Conservation (phyloP, 208 protist genomes). For the Angomonas ambiguus region DNA sequence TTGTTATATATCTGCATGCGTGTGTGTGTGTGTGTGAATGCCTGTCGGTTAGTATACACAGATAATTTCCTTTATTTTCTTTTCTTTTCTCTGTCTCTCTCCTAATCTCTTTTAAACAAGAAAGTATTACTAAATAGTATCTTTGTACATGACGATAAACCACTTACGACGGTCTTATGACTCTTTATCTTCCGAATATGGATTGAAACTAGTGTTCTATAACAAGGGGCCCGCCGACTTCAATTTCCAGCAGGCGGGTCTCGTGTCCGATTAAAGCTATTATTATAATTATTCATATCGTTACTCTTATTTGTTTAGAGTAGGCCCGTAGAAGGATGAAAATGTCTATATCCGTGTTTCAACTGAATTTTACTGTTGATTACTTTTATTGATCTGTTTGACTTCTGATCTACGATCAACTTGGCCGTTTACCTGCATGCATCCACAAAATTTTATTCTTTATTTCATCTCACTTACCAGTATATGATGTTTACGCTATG, state of each 20-base stretch:
- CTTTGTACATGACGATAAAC: constrained; percentile 7
- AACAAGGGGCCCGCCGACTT: neutral
- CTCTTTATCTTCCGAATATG: neutral
- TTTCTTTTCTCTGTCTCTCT: constrained; percentile 1
- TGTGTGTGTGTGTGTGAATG: neutral
- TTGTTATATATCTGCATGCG: constrained; percentile 1
- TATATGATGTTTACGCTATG: neutral
- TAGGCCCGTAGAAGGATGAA: too few species aligned
- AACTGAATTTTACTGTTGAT: too few species aligned
- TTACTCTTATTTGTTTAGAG: too few species aligned
- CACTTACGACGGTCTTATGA: neutral
- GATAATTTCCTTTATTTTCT: neutral
- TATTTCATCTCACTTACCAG: neutral
- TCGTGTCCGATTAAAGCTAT: neutral
- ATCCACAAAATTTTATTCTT: neutral
- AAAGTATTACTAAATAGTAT: neutral
- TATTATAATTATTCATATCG: too few species aligned
- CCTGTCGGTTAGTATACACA: neutral
- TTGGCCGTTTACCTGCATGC: neutral
- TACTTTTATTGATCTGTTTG: too few species aligned
- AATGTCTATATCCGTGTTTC: too few species aligned
- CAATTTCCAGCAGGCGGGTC: neutral
- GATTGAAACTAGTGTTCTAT: neutral
- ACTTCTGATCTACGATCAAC: neutral
- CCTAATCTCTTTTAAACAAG: neutral